Evolutionary conservation across 805 yeast genomes (phyloP).

Genomic region (Barnettozyma vustinii): DNA sequence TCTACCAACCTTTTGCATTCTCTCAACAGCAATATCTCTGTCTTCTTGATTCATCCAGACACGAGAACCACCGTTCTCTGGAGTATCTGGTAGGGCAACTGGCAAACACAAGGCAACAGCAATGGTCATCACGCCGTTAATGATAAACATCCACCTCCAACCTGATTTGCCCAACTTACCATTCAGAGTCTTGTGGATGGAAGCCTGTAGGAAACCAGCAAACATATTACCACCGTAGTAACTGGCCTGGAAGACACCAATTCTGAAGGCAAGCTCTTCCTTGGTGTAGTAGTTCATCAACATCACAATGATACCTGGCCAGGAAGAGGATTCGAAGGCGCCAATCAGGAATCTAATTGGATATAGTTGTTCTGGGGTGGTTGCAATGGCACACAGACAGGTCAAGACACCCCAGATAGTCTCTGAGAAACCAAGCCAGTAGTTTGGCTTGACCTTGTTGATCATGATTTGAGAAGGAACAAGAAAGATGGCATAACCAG

Average conservation of each 20-base stretch:
- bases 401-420: constrained; percentile 67
- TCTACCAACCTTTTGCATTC: constrained; percentile 15
- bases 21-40: constrained; percentile 24
- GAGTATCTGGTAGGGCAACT: constrained; percentile 33
- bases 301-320: constrained; percentile 37
- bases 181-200: constrained; percentile 2
- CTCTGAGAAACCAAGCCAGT: constrained; percentile 47
- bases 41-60: constrained; percentile 30
- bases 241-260: constrained; percentile 21
- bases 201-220: constrained; percentile 33
- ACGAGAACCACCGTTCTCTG: constrained; percentile 23
- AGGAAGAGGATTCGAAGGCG: constrained; percentile 58
- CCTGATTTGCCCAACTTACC: constrained; percentile 10
- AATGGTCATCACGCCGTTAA: constrained; percentile 16
- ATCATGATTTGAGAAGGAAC: constrained; percentile 61
- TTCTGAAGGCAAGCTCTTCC: constrained; percentile 31
- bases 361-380: constrained; percentile 30
- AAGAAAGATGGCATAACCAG: constrained; percentile 59
- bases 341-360: constrained; percentile 65
- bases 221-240: constrained; percentile 17
- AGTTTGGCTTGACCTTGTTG: constrained; percentile 48
- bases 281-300: constrained; percentile 32
- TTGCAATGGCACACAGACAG: constrained; percentile 43
- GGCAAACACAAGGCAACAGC: constrained; percentile 30
- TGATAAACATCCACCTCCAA: constrained; percentile 16